phyloP scores from a whole-genome alignment of 371 early-diverging fungal genomes.

The Mortierella sp. region DNA sequence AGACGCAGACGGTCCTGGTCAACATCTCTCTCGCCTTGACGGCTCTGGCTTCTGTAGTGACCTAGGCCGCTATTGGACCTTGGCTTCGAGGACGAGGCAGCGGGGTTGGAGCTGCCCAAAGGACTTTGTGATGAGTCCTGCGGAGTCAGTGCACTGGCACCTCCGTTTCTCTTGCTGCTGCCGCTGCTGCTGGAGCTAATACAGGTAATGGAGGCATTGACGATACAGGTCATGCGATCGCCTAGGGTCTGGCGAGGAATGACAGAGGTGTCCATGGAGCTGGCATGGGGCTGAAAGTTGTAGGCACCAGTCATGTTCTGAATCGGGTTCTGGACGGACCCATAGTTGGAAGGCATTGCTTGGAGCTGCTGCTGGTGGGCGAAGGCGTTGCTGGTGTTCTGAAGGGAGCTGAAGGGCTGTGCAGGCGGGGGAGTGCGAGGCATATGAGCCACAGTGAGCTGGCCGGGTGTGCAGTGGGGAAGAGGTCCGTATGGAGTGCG shows the following conservation, averaged over 20 bases:
- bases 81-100: constrained; percentile 10
- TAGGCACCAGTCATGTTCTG: constrained; percentile 11
- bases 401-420: too few species aligned
- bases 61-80: constrained; percentile 19
- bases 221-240: constrained; percentile 65
- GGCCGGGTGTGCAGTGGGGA: too few species aligned
- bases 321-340: constrained; percentile 15
- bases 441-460: too few species aligned
- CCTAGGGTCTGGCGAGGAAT: constrained; percentile 58
- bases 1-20: constrained; percentile 41
- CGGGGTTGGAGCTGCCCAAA: constrained; percentile 3
- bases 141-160: neutral
- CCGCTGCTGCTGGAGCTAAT: constrained; percentile 32
- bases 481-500: too few species aligned
- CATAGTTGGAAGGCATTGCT: constrained; percentile 44
- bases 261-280: constrained; percentile 15
- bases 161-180: constrained; percentile 5
- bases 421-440: too few species aligned
- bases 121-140: constrained; percentile 10
- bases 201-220: constrained; percentile 70
- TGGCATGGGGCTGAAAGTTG: constrained; percentile 25
- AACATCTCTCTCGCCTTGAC: constrained; percentile 2
- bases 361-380: constrained; percentile 8
- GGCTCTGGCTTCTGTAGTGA: constrained; percentile 22
- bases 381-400: too few species aligned